These are phyloP conservation scores for Thraustochytrium sp. DNA, from an alignment of 352 stramenopile genomes.

Conservation along the genomic window DNA sequence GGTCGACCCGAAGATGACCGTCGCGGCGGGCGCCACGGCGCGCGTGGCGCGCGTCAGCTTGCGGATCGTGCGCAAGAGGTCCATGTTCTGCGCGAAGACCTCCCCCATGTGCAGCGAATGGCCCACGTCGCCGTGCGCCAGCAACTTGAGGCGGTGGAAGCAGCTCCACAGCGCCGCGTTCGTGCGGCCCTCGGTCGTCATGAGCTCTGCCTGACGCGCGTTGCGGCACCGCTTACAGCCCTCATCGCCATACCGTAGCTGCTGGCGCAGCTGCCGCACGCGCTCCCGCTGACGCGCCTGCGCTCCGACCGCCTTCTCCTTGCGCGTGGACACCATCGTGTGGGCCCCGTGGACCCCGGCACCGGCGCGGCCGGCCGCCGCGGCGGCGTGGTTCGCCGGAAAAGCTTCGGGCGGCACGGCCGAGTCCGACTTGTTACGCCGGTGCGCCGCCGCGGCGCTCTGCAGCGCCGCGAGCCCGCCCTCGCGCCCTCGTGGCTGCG, in stretches of 20 bases:
- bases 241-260: neutral
- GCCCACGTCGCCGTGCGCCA: constrained; percentile 20
- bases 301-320: neutral
- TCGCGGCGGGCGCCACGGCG: neutral
- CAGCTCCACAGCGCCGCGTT: constrained; percentile 35
- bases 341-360: too few species aligned
- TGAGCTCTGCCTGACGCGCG: constrained; percentile 9
- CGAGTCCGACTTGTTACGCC: constrained; percentile 35
- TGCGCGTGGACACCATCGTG: neutral
- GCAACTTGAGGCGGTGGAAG: constrained; percentile 30
- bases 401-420: neutral
- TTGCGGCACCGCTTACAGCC: constrained; percentile 19
- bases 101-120: constrained; percentile 25
- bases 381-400: too few species aligned
- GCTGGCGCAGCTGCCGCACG: constrained; percentile 15
- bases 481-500: too few species aligned
- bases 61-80: constrained; percentile 12
- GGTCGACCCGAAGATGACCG: neutral
- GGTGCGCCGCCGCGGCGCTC: neutral
- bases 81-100: constrained; percentile 17
- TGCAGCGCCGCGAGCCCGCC: too few species aligned
- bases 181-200: constrained; percentile 25
- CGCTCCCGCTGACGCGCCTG: constrained; percentile 21
- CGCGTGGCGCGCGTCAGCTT: neutral
- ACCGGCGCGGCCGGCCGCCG: too few species aligned